Percentiles rank a stretch among this genome's conserved stretches.
Conservation (phyloP, 208 protist genomes). For the Histomonas meleagridis region DNA sequence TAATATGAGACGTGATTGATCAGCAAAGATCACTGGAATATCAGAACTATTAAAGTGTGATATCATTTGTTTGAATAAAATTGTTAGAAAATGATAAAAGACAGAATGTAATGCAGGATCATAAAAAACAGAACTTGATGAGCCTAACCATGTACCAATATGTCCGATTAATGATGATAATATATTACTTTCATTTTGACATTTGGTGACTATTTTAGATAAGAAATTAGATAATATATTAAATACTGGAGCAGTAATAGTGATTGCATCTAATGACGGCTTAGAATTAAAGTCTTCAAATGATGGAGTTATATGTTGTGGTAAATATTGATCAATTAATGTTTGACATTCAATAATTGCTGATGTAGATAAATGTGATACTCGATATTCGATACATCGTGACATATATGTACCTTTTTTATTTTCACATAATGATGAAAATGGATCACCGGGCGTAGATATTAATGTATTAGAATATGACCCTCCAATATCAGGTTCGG, state of each 20-base stretch:
- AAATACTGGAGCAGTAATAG: not conserved
- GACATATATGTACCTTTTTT: not conserved
- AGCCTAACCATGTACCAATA: not conserved
- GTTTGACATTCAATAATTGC: constrained; percentile 29
- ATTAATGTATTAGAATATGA: constrained; percentile 12
- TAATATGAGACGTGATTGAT: not conserved
- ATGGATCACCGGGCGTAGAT: not conserved
- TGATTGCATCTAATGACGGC: not conserved
- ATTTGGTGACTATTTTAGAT: not conserved
- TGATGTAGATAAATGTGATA: not conserved
- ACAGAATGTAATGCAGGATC: constrained; percentile 26
- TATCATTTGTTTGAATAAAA: not conserved
- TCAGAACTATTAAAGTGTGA: not conserved
- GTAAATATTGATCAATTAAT: not conserved
- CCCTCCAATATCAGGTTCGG: not conserved
- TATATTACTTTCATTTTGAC: not conserved
- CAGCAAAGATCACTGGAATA: not conserved
- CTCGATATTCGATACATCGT: not conserved
- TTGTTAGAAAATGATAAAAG: not conserved
- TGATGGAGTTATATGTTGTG: not conserved
- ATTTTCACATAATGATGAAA: not conserved
- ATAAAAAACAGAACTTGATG: not conserved
- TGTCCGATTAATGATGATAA: not conserved
- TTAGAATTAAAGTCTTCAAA: not conserved
- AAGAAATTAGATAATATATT: not conserved